These are phyloP conservation scores for Stygiomarasmius scandens DNA, from an alignment of 1,284 basidiomycete species.

Conservation along the genomic window DNA sequence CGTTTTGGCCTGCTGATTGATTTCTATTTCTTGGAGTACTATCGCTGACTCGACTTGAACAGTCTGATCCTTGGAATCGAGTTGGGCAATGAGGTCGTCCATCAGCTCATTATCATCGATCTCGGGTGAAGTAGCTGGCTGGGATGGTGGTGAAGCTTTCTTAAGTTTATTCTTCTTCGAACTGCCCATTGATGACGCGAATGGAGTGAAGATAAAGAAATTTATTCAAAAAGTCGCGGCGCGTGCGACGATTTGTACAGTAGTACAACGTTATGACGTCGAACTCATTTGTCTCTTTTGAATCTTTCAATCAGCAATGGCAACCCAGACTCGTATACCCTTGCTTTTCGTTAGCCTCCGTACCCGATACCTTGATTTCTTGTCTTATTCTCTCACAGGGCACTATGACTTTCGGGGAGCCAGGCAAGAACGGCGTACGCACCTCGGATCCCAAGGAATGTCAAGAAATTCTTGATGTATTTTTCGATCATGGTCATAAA, in stretches of 20 bases:
- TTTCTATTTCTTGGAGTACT: conserved; percentile 50
- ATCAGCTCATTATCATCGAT: conserved; percentile 61
- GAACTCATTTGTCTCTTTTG: too few relatives aligned
- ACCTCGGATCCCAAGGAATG: conserved; percentile 38
- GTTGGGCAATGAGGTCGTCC: conserved; percentile 72
- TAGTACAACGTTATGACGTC: too few relatives aligned
- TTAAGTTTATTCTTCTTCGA: conserved; percentile 53
- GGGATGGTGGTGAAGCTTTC: conserved; percentile 38
- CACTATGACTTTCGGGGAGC: conserved; percentile 45
- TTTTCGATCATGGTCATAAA: conserved; percentile 43
- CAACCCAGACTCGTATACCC: conserved; percentile 33
- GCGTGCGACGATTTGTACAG: too few relatives aligned
- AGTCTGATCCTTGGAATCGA: conserved; percentile 61
- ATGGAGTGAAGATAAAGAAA: neutral
- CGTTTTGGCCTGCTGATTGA: conserved; percentile 40
- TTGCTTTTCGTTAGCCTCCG: conserved; percentile 37
- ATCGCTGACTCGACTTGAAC: conserved; percentile 53
- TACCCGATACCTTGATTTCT: too few relatives aligned
- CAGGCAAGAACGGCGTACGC: conserved; percentile 46
- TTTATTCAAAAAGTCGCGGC: too few relatives aligned
- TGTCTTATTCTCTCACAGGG: conserved; percentile 32
- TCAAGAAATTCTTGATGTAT: conserved; percentile 50
- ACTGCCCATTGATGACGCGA: conserved; percentile 17
- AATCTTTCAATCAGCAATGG: conserved; percentile 1
- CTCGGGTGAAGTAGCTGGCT: conserved; percentile 28